Evolutionary conservation across 306 rosid genomes (phyloP).

Genomic region (Erythrophleum fordii): DNA sequence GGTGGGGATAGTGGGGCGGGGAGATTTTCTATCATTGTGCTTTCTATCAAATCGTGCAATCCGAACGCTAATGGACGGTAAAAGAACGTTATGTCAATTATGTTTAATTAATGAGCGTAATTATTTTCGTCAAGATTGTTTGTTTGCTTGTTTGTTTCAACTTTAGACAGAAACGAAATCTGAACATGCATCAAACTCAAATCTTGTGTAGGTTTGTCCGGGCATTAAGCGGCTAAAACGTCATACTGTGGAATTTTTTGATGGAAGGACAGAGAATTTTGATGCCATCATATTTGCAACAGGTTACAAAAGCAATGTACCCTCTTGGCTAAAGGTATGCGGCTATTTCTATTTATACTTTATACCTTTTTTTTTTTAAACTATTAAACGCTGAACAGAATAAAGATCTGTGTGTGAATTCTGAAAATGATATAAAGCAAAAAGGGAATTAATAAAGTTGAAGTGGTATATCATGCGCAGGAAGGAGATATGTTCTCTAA

Average conservation of each 20-base stretch:
- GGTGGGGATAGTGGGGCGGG: neutral
- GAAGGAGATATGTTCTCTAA: slow-evolving; percentile 82
- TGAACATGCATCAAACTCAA: slow-evolving; percentile 41
- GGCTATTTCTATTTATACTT: neutral
- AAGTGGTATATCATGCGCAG: slow-evolving; percentile 41
- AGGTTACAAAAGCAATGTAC: slow-evolving; percentile 98
- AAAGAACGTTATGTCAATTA: slow-evolving; percentile 15
- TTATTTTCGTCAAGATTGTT: slow-evolving; percentile 25
- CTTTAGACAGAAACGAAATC: slow-evolving; percentile 37
- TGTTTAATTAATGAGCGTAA: slow-evolving; percentile 23
- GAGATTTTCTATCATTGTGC: slow-evolving; percentile 40
- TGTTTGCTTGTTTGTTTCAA: slow-evolving; percentile 33
- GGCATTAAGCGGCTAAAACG: slow-evolving; percentile 77
- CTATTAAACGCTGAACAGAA: no score
- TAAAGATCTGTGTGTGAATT: neutral
- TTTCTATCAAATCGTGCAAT: slow-evolving; percentile 44
- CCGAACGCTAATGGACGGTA: slow-evolving; percentile 32
- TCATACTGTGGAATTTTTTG: slow-evolving; percentile 68
- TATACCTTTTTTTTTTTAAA: neutral
- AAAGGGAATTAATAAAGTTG: slow-evolving; percentile 10
- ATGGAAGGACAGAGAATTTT: slow-evolving; percentile 70
- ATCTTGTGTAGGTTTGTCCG: slow-evolving; percentile 67
- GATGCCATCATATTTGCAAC: slow-evolving; percentile 94
- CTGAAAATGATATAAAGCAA: slow-evolving; percentile 35
- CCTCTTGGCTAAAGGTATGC: slow-evolving; percentile 91